Conservation (phyloP, 148 eudicot genomes). For the Amaranthus cruentus region DNA sequence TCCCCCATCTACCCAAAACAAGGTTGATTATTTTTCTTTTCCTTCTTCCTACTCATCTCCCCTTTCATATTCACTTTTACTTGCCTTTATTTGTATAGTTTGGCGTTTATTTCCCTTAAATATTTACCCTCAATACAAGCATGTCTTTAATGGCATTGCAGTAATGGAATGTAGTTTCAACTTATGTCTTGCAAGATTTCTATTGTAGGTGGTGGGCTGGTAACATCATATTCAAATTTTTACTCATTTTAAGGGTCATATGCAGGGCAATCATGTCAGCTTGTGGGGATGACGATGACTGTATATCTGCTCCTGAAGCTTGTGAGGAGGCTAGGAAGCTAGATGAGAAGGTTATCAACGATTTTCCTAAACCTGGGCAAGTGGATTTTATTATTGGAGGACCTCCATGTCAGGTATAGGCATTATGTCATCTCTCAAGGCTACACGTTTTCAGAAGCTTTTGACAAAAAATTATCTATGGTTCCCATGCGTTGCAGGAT, state of each 20-base stretch:
- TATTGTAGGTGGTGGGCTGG: neutral
- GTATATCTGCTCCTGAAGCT: constrained; percentile 84
- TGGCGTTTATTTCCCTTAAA: too few relatives aligned
- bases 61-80: too few relatives aligned
- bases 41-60: too few relatives aligned
- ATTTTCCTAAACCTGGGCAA: constrained; percentile 78
- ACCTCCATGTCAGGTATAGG: constrained; percentile 89
- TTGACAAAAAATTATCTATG: neutral
- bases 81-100: too few relatives aligned
- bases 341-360: constrained; percentile 46
- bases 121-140: too few relatives aligned
- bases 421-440: neutral
- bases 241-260: constrained; percentile 2
- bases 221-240: neutral
- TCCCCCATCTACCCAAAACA: too few relatives aligned
- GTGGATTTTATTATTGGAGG: constrained; percentile 99
- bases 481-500: constrained; percentile 40
- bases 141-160: too few relatives aligned
- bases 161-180: too few relatives aligned
- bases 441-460: neutral
- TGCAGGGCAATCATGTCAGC: constrained; percentile 75
- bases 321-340: constrained; percentile 63
- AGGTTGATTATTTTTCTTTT: too few relatives aligned
- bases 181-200: neutral
- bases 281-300: constrained; percentile 75